These are phyloP conservation scores for Penicillium goetzii DNA, from an alignment of 495 filamentous ascomycete species.

Conservation along the genomic window DNA sequence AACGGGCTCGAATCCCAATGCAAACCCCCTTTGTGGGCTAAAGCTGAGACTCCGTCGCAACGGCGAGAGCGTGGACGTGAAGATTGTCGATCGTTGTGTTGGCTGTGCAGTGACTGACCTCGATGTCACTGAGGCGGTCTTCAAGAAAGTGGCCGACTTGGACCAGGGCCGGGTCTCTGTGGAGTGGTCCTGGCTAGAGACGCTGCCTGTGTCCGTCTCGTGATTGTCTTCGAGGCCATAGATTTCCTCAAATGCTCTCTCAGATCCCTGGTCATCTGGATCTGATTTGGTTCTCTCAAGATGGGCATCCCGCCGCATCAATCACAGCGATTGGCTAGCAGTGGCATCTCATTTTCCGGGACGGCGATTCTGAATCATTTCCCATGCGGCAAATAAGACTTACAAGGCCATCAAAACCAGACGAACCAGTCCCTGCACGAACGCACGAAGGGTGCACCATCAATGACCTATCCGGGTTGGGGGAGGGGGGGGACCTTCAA, in stretches of 20 bases:
- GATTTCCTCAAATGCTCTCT: neutral
- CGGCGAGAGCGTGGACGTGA: constrained; percentile 64
- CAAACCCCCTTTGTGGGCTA: constrained; percentile 70
- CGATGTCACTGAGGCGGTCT: constrained; percentile 65
- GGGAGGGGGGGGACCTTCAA: constrained; percentile 58
- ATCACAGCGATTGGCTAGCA: constrained; percentile 32
- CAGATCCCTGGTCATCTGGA: constrained; percentile 67
- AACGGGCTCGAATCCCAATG: constrained; percentile 63
- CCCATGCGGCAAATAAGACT: constrained; percentile 84
- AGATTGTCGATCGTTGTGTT: constrained; percentile 74
- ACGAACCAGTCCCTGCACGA: constrained; percentile 30
- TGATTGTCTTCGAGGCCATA: neutral
- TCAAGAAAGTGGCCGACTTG: constrained; percentile 60
- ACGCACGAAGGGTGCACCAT: constrained; percentile 38
- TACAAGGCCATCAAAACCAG: constrained; percentile 48
- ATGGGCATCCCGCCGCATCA: constrained; percentile 57
- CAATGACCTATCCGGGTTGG: constrained; percentile 27
- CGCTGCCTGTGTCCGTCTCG: constrained; percentile 25
- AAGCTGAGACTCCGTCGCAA: constrained; percentile 60
- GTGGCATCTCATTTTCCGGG: constrained; percentile 67
- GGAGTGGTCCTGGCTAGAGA: constrained; percentile 69
- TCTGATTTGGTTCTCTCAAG: constrained; percentile 70
- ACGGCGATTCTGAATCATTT: constrained; percentile 86
- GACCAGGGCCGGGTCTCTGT: constrained; percentile 61
- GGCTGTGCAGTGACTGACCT: constrained; percentile 68